These are phyloP conservation scores for Penicillium sclerotiorum DNA, from an alignment of 2,329 filamentous ascomycete species.

Conservation along the genomic window DNA sequence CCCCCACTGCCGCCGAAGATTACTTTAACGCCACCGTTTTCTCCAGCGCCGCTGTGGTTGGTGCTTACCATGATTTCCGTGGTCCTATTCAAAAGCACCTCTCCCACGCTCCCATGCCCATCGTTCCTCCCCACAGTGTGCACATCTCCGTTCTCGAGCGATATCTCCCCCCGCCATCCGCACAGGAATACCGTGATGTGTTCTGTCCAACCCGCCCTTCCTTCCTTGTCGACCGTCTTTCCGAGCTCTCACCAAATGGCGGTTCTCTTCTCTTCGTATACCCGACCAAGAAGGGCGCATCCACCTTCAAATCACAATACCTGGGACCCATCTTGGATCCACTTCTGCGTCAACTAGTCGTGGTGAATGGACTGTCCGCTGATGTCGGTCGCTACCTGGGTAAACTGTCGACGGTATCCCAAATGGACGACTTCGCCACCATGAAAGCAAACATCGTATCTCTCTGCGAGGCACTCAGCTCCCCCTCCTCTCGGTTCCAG, in stretches of 20 bases:
- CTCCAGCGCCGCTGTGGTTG: slow-evolving; percentile 62
- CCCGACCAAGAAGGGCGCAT: slow-evolving; percentile 60
- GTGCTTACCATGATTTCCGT: slow-evolving; percentile 59
- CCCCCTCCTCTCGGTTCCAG: slow-evolving; percentile 42
- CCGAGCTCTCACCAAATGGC: slow-evolving; percentile 59
- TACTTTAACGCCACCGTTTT: slow-evolving; percentile 66
- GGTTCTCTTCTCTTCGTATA: slow-evolving; percentile 66
- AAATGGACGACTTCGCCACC: slow-evolving; percentile 58
- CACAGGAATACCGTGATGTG: slow-evolving; percentile 61
- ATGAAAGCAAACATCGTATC: slow-evolving; percentile 47
- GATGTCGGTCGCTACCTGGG: slow-evolving; percentile 59
- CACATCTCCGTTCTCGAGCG: slow-evolving; percentile 65
- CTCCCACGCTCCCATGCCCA: slow-evolving; percentile 56
- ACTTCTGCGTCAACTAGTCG: slow-evolving; percentile 59
- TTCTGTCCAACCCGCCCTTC: slow-evolving; percentile 59
- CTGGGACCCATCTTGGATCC: slow-evolving; percentile 65
- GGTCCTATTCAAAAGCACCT: slow-evolving; percentile 45
- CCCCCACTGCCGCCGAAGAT: slow-evolving; percentile 54
- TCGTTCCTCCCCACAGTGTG: slow-evolving; percentile 63
- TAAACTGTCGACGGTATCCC: slow-evolving; percentile 55
- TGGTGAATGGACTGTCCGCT: slow-evolving; percentile 61
- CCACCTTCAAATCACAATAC: slow-evolving; percentile 62
- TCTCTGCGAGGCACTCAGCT: slow-evolving; percentile 45
- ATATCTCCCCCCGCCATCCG: slow-evolving; percentile 65
- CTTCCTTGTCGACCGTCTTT: slow-evolving; percentile 62